Evolutionary conservation across 1,284 basidiomycete genomes (phyloP), one percentile per base, ranked within the genome.

Genomic region (Prillingera fragicola): DNA sequence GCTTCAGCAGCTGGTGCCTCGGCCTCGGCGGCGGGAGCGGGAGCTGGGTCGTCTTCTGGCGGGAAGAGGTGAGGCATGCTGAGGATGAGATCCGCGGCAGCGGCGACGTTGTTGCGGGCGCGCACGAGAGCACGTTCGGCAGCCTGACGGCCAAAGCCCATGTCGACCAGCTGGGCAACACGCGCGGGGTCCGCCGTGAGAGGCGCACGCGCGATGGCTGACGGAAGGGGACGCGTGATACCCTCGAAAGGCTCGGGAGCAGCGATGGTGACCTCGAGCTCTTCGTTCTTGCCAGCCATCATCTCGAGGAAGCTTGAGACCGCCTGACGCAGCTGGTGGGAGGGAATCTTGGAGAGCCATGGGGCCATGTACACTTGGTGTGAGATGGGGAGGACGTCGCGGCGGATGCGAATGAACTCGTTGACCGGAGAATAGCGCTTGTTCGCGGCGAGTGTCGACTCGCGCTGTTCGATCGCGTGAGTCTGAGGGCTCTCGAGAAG

Each of bases 121-220:
- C 91, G 84, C 17, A 78, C 69, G 17, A 99, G 74, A 4, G 94
- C 94, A 43, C 82, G 80, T 60, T 87, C 84, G 1, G 86, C 87
- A 4, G 88, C 86, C 31, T 80, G 79, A 8, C 88, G 80, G 21
- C 86, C 81, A 73, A 98, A 99, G 38, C 95, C 95, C 95, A 99
- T 98, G 56, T 98, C 94, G 14, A 82, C 83, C 38, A 98, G 75
- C 59, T 89, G 84, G 38, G 80, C 78, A 35, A 96, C 80, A 23
- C 83, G 80, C 43, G 76, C 77, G 60, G 88, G 85, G 59, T 88
- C 85, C 0, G 84, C 80, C 3, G 78, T 50, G n/a, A 57, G 27
- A 5, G 39, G 37, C 9, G 33, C 29, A 3, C 38, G 41, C 4
- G 37, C 15, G 25, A 29, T 32, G 27, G 38, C 43, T 29, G 28